Conservation (phyloP, 2,329 filamentous ascomycete species). For the Trichoderma breve region DNA sequence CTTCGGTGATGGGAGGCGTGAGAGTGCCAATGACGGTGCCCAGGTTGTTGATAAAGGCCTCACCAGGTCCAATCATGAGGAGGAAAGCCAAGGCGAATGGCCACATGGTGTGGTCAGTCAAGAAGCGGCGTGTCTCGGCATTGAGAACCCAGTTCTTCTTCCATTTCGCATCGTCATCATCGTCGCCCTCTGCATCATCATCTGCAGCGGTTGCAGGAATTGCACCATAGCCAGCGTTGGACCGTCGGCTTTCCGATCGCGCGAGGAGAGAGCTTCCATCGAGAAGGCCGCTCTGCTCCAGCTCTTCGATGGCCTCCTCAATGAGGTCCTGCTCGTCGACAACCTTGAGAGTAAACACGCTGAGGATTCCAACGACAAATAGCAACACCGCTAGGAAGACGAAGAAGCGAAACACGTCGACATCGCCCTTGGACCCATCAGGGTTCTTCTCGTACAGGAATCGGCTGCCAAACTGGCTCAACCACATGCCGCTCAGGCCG, state of each 20-base stretch:
- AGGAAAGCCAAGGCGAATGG: constrained; percentile 87
- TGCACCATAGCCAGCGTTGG: constrained; percentile 70
- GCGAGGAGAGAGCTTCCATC: constrained; percentile 72
- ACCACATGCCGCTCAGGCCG: constrained; percentile 92
- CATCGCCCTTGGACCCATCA: constrained; percentile 61
- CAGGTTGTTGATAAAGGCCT: constrained; percentile 96
- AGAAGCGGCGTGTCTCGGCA: constrained; percentile 80
- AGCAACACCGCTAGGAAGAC: constrained; percentile 77
- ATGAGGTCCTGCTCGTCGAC: constrained; percentile 86
- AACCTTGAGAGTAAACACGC: constrained; percentile 70
- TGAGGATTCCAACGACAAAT: constrained; percentile 66
- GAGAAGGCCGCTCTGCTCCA: constrained; percentile 84
- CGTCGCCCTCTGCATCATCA: constrained; percentile 43
- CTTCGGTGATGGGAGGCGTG: constrained; percentile 55
- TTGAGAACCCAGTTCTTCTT: constrained; percentile 93
- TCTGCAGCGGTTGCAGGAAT: constrained; percentile 47
- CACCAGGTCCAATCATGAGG: constrained; percentile 89
- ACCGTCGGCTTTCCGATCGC: constrained; percentile 50
- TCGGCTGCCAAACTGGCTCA: constrained; percentile 81
- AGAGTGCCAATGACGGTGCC: constrained; percentile 90
- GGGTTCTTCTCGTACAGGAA: constrained; percentile 68
- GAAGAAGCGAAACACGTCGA: constrained; percentile 84
- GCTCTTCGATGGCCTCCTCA: constrained; percentile 82
- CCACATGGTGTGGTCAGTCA: constrained; percentile 94
- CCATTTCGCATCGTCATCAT: constrained; percentile 51